Base-by-base conservation (phyloP, 164 flowering plant species). In the Euptelea pleiosperma region DNA sequence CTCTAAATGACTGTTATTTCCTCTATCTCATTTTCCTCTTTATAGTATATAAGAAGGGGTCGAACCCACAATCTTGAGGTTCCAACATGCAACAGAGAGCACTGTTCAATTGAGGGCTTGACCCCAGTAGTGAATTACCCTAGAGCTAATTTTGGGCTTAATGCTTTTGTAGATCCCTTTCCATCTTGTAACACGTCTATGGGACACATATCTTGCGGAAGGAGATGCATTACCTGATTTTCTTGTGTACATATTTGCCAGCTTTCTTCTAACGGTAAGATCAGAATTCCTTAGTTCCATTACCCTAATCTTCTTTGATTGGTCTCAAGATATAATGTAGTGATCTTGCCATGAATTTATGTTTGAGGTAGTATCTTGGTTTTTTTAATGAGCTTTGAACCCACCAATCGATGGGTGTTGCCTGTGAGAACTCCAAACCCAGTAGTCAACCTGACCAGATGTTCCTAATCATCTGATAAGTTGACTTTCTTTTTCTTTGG, bases 141-240 rank as follows among this genome's bases (percentile, higher is more conserved):
- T 21, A 31, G 37, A 42, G 33, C 55, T 47, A 30, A 57, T 55
- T 21, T 55, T 8, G 18, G 18, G 8, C 47, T 39, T 58, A 15
- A 59, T 58, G 25, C 18, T 49, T 45, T 42, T 21, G 16, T 36
- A 81, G 99, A 86, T 86, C 25, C 99, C 99, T 48, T 94, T 94
- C 76, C 72, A 81, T 77, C 86, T 94, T 37, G 93, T 94, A 18
- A 86, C 91, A 2, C 96, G 99, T 15, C 72, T 94, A 33, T 94
- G 99, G 99, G 99, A 94, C 79, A 94, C 97, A 21, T 94, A 94
- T 69, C 94, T 94, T 65, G 97, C 99, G 0, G 99, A 94, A 81
- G 99, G 99, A 63, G 99, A 91, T 77, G 95, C 96, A 34, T 71
- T 94, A 70, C 99, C 99, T 4, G 96, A 94, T 55, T 94, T 94